Conservation (phyloP, 805 yeast species). For the Ogataea nonfermentans region DNA sequence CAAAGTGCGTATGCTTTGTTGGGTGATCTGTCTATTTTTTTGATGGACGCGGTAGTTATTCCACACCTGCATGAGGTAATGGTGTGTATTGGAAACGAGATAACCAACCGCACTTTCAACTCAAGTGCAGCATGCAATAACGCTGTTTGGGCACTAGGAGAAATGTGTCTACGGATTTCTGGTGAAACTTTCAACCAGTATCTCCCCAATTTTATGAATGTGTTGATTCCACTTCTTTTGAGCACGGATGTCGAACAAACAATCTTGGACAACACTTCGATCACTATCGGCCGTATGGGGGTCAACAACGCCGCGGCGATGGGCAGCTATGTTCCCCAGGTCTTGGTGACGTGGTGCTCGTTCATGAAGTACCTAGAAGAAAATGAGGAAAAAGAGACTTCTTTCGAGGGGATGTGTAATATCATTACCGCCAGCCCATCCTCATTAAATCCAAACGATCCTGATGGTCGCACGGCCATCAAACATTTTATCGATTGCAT, state of each 20-base stretch:
- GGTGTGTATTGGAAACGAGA: slow-evolving; percentile 66
- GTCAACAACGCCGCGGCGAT: slow-evolving; percentile 55
- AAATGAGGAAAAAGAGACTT: slow-evolving; percentile 84
- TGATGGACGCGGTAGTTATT: slow-evolving; percentile 43
- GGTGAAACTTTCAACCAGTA: slow-evolving; percentile 49
- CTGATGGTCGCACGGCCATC: slow-evolving; percentile 46
- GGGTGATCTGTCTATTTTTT: slow-evolving; percentile 80
- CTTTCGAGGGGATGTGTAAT: slow-evolving; percentile 80
- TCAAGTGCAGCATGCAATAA: slow-evolving; percentile 74
- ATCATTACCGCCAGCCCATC: slow-evolving; percentile 65
- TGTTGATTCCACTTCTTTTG: slow-evolving; percentile 59
- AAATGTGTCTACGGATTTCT: slow-evolving; percentile 63
- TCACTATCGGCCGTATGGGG: slow-evolving; percentile 86
- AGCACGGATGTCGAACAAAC: slow-evolving; percentile 55
- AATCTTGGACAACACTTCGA: slow-evolving; percentile 82
- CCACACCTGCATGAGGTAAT: slow-evolving; percentile 54
- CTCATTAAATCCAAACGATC: slow-evolving; percentile 48
- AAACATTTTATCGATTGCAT: slow-evolving; percentile 58
- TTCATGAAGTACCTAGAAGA: slow-evolving; percentile 67
- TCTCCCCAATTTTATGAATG: slow-evolving; percentile 49
- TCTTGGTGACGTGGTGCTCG: slow-evolving; percentile 68
- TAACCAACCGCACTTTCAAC: slow-evolving; percentile 48
- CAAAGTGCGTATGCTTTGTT: slow-evolving; percentile 87
- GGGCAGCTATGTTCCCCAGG: slow-evolving; percentile 55
- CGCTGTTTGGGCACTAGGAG: slow-evolving; percentile 94